Evolutionary conservation across 805 yeast genomes (phyloP).

Genomic region (Lachancea meyersii): DNA sequence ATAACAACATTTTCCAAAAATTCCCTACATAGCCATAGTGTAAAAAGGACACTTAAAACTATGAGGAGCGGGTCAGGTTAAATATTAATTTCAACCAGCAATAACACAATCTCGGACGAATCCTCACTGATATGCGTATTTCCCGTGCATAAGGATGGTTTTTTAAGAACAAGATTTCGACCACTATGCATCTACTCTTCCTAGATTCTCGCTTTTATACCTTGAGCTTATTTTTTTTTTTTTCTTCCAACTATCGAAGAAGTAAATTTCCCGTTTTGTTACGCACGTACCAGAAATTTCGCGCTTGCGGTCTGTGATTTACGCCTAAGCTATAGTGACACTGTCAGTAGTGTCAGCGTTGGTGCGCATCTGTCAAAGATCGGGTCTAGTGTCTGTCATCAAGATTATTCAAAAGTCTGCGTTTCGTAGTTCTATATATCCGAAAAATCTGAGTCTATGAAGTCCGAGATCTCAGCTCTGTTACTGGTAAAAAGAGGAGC

Average conservation of each 20-base stretch:
- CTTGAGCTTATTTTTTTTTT: constrained; percentile 1
- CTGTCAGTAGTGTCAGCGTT: not conserved
- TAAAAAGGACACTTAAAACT: constrained; percentile 38
- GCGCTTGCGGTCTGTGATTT: not conserved
- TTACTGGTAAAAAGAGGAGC: too few species aligned
- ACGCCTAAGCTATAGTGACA: not conserved
- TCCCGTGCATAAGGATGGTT: constrained; percentile 99
- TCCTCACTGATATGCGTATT: constrained; percentile 99
- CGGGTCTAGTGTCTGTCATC: not conserved
- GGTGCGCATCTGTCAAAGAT: not conserved
- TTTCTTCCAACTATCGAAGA: not conserved
- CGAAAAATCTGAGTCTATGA: constrained; percentile 10
- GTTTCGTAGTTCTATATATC: not conserved
- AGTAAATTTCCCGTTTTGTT: not conserved
- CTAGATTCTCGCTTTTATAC: not conserved
- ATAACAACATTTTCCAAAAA: constrained; percentile 51
- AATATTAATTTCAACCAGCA: constrained; percentile 97
- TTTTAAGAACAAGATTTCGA: constrained; percentile 12
- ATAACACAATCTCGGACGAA: constrained; percentile 99
- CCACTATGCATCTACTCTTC: too few species aligned
- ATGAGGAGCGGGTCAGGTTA: constrained; percentile 80
- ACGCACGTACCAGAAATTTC: not conserved
- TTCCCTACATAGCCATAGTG: constrained; percentile 49
- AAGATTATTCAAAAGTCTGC: not conserved
- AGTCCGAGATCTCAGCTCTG: constrained; percentile 9